Conservation (phyloP, 176 grass and related monocot species). For the Themeda triandra region DNA sequence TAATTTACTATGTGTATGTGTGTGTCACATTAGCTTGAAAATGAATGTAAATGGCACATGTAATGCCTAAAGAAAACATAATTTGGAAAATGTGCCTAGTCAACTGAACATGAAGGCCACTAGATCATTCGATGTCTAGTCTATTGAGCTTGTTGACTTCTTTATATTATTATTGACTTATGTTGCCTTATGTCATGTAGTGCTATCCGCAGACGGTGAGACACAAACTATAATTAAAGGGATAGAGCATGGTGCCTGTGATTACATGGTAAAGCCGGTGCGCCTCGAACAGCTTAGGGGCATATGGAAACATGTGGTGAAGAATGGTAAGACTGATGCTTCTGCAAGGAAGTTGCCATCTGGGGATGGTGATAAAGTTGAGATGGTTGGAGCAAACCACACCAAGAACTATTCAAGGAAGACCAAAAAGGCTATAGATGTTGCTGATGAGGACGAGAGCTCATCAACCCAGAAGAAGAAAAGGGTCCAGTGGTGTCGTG, state of each 20-base stretch:
- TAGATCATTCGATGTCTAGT: not conserved
- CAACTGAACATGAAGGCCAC: not conserved
- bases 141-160: not conserved
- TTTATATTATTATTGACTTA: not conserved
- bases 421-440: not conserved
- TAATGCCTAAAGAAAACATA: not conserved
- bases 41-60: not conserved
- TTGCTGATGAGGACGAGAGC: conserved; percentile 11
- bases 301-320: conserved; percentile 62
- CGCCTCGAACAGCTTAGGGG: conserved; percentile 39
- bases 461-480: conserved; percentile 25
- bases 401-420: conserved; percentile 32
- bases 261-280: conserved; percentile 65
- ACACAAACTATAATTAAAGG: conserved; percentile 39
- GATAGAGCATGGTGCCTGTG: conserved; percentile 42
- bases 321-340: conserved; percentile 10
- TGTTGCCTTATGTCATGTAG: conserved; percentile 19
- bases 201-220: conserved; percentile 50
- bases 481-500: conserved; percentile 49
- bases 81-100: not conserved
- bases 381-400: not conserved
- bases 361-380: not conserved
- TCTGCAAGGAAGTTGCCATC: not conserved
- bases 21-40: not conserved
- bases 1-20: not conserved